Conservation (phyloP, 176 grass and related monocot genomes). For the Urochloa ruziziensis region DNA sequence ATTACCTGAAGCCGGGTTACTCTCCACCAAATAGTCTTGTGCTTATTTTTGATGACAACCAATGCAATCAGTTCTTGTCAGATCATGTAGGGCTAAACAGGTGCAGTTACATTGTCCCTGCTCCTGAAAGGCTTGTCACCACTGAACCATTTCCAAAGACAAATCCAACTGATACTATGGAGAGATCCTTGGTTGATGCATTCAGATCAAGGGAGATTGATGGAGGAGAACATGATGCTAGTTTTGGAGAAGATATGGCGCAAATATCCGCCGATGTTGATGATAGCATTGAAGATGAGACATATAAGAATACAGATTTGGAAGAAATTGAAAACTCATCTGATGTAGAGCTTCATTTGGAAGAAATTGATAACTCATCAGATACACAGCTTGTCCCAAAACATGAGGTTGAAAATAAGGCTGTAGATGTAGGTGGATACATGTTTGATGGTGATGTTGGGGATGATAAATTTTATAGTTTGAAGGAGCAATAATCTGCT, state of each 20-base stretch:
- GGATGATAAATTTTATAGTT: neutral
- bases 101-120: neutral
- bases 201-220: neutral
- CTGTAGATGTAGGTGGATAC: neutral
- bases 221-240: neutral
- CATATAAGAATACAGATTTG: neutral
- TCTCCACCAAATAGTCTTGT: neutral
- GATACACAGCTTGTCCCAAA: neutral
- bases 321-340: neutral
- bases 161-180: neutral
- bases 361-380: too few species aligned
- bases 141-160: neutral
- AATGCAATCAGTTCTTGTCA: neutral
- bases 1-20: neutral
- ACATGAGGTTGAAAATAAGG: neutral
- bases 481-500: neutral
- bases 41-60: neutral
- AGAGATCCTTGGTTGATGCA: neutral
- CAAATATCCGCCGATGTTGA: neutral
- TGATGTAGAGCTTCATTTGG: too few species aligned
- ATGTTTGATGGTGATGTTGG: slow-evolving; percentile 7
- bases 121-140: neutral
- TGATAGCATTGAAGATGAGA: neutral
- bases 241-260: neutral
- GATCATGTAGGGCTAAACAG: neutral